Evolutionary conservation across 257 asterid genomes (phyloP).

Genomic region (Solanum pennellii): DNA sequence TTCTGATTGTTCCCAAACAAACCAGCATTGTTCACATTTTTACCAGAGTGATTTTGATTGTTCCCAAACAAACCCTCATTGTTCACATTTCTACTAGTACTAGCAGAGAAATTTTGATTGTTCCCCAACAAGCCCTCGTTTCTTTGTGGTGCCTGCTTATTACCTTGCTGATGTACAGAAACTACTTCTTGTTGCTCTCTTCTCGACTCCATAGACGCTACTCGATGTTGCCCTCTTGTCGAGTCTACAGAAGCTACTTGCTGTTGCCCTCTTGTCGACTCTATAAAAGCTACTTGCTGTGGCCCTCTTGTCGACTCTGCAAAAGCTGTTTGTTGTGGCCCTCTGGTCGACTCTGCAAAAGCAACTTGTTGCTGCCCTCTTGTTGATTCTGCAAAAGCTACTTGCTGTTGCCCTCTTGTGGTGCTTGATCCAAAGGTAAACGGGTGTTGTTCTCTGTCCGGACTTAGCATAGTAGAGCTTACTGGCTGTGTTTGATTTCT

Average conservation of each 20-base stretch:
- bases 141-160: background rate
- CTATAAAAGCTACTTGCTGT: background rate
- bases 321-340: background rate
- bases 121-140: background rate
- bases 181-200: background rate
- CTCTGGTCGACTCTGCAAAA: conserved; percentile 5
- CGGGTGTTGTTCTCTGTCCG: conserved; percentile 23
- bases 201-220: background rate
- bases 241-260: conserved; percentile 12
- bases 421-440: conserved; percentile 30
- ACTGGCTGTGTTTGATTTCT: conserved; percentile 15
- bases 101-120: conserved; percentile 6
- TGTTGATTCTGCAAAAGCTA: background rate
- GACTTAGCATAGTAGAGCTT: conserved; percentile 18
- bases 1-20: background rate
- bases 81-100: conserved; percentile 5
- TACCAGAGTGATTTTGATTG: background rate
- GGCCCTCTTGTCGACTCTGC: background rate
- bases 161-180: background rate
- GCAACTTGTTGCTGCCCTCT: conserved; percentile 13
- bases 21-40: background rate
- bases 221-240: background rate
- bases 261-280: conserved; percentile 13
- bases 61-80: conserved; percentile 8
- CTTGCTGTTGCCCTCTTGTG: conserved; percentile 12